Conservation (phyloP, 306 rosid species). For the Dicorynia guianensis region DNA sequence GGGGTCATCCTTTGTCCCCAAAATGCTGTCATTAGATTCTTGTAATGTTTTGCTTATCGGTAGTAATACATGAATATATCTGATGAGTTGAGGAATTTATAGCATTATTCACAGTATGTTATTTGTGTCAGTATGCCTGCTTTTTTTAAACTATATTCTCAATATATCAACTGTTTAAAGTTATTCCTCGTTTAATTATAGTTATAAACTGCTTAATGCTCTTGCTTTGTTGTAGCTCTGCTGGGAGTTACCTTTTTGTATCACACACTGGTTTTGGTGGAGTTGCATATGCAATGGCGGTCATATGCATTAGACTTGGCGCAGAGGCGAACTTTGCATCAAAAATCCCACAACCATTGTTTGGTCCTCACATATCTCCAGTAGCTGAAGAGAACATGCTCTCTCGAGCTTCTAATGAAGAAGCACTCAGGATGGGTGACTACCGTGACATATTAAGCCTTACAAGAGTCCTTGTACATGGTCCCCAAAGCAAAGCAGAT, state of each 20-base stretch:
- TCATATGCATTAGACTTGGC: constrained; percentile 69
- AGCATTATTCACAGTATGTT: constrained; percentile 19
- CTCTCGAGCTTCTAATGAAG: constrained; percentile 64
- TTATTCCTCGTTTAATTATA: constrained; percentile 18
- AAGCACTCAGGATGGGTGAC: constrained; percentile 80
- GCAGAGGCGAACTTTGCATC: constrained; percentile 59
- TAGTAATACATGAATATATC: constrained; percentile 13
- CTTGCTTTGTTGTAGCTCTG: constrained; percentile 61
- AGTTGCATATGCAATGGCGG: constrained; percentile 88
- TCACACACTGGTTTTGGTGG: constrained; percentile 98
- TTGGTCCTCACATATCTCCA: constrained; percentile 41
- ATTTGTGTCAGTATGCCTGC: not conserved
- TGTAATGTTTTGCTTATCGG: constrained; percentile 12
- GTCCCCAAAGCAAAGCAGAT: constrained; percentile 93
- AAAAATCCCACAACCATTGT: constrained; percentile 52
- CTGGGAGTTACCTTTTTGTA: constrained; percentile 82
- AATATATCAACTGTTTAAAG: constrained; percentile 24
- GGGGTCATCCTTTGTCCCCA: constrained; percentile 16
- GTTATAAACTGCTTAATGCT: constrained; percentile 36
- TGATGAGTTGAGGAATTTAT: constrained; percentile 29
- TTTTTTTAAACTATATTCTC: constrained; percentile 21
- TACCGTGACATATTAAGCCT: constrained; percentile 94
- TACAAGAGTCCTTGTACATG: constrained; percentile 78
- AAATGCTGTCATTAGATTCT: constrained; percentile 3
- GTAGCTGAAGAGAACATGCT: constrained; percentile 50